Evolutionary conservation across 2,329 filamentous ascomycete species (phyloP).

Genomic region (Fusarium udum): DNA sequence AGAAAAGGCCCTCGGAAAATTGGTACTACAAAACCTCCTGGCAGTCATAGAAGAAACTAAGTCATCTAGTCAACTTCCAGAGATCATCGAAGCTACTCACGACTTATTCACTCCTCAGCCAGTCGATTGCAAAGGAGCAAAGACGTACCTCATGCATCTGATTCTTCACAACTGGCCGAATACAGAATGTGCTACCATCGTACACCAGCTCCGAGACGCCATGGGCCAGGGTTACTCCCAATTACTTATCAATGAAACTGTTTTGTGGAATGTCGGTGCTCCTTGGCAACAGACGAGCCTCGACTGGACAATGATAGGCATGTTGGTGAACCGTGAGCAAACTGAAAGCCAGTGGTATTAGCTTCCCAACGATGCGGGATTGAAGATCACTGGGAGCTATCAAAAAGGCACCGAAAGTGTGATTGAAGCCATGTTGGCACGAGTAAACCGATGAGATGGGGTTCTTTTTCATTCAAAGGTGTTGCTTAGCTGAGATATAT

Average conservation of each 20-base stretch:
- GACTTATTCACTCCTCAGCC: conserved; percentile 43
- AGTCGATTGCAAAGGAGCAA: conserved; percentile 40
- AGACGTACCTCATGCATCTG: conserved; percentile 56
- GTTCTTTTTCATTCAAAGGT: background rate
- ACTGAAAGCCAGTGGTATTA: conserved; percentile 32
- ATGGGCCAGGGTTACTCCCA: conserved; percentile 35
- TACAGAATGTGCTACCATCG: conserved; percentile 46
- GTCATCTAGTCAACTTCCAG: background rate
- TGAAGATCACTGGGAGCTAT: conserved; percentile 24
- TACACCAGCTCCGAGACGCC: conserved; percentile 29
- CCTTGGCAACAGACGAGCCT: conserved; percentile 37
- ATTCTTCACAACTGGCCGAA: conserved; percentile 62
- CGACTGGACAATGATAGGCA: conserved; percentile 42
- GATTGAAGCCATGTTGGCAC: conserved; percentile 18
- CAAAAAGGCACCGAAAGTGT: conserved; percentile 14
- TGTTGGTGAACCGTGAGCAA: conserved; percentile 39
- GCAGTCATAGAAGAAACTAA: conserved; percentile 21
- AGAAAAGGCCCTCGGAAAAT: background rate
- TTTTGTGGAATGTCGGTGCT: conserved; percentile 18
- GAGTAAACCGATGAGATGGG: background rate
- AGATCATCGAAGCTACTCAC: conserved; percentile 18
- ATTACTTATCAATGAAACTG: conserved; percentile 29
- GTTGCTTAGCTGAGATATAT: background rate
- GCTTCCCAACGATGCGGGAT: conserved; percentile 11
- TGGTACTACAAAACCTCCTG: conserved; percentile 16